Evolutionary conservation across 2,329 filamentous ascomycete genomes (phyloP), one percentile per base, ranked within the genome.

Genomic region (Elsinoe fawcettii): DNA sequence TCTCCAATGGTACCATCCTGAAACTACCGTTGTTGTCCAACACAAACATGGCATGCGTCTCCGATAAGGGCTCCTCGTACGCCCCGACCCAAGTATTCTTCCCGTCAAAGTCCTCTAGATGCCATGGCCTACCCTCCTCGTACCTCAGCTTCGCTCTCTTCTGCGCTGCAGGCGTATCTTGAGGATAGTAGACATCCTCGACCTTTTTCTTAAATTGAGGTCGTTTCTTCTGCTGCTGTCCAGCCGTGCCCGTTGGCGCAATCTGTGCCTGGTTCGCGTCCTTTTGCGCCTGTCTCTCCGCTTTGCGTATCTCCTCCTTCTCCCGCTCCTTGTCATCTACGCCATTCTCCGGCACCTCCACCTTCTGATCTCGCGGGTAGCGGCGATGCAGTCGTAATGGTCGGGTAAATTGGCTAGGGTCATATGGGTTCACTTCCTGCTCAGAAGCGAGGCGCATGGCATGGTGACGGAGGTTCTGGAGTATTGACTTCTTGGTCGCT

Each of bases 101-200:
- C 62, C 90, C 90, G 66, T 99, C 92, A 39, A 91, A 95, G 70
- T 99, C 93, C 69, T 99, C 93, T 34, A 99, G 73, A 69, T 96
- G 91, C 93, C 93, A 99, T 5, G 93, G 93, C 51, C 96, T 77
- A 3, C 92, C 90, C 71, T 99, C 93, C 69, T 97, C 93, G 63
- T 97, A 99, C 61, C 91, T 81, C 41, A 85, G 74, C 59, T 82
- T 76, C 41, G 79, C 76, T 51, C 75, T 75, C 59, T 86, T 73
- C 83, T 83, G 75, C 79, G 95, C 79, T 80, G 93, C 75, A 74
- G 80, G 80, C 1, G 83, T 84, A 67, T 84, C 82, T 58, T 95
- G 88, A n/a, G 87, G 82, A 63, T 89, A 85, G 67, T 88, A 90
- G 20, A 95, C 87, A 65, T 90, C 88, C 62, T 90, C 87, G 1